Evolutionary conservation across 148 eudicot species (phyloP).

Genomic region (Camellia sinensis): DNA sequence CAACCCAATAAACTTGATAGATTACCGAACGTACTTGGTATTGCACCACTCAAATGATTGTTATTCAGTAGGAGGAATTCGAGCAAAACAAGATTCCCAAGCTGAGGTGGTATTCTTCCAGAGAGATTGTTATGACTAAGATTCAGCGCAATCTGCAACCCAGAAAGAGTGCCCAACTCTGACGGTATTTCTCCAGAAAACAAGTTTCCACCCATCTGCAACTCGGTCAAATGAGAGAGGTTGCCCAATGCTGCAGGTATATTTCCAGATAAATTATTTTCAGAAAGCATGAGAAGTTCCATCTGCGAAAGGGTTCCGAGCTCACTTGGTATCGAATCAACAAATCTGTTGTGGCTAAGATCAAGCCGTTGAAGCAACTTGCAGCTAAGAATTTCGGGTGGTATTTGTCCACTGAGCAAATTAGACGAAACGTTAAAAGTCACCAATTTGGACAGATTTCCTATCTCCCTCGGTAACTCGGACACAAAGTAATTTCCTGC

Average conservation of each 20-base stretch:
- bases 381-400: slow-evolving; percentile 65
- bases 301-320: slow-evolving; percentile 68
- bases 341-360: slow-evolving; percentile 69
- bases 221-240: slow-evolving; percentile 68
- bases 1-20: slow-evolving; percentile 77
- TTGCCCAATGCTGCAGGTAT: slow-evolving; percentile 75
- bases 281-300: slow-evolving; percentile 84
- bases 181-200: slow-evolving; percentile 73
- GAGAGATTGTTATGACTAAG: slow-evolving; percentile 80
- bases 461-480: slow-evolving; percentile 78
- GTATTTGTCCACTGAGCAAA: slow-evolving; percentile 58
- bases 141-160: slow-evolving; percentile 83
- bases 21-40: slow-evolving; percentile 74
- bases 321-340: slow-evolving; percentile 54
- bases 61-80: slow-evolving; percentile 72
- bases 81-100: slow-evolving; percentile 73
- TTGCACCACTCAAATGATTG: slow-evolving; percentile 80
- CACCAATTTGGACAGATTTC: slow-evolving; percentile 58
- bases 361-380: slow-evolving; percentile 89
- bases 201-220: slow-evolving; percentile 85
- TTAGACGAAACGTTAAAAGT: slow-evolving; percentile 79
- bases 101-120: slow-evolving; percentile 73
- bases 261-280: slow-evolving; percentile 63
- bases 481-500: slow-evolving; percentile 64
- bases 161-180: slow-evolving; percentile 63